Conservation (phyloP, 176 grass and related monocot species). For the Cenchrus fungigraminus region DNA sequence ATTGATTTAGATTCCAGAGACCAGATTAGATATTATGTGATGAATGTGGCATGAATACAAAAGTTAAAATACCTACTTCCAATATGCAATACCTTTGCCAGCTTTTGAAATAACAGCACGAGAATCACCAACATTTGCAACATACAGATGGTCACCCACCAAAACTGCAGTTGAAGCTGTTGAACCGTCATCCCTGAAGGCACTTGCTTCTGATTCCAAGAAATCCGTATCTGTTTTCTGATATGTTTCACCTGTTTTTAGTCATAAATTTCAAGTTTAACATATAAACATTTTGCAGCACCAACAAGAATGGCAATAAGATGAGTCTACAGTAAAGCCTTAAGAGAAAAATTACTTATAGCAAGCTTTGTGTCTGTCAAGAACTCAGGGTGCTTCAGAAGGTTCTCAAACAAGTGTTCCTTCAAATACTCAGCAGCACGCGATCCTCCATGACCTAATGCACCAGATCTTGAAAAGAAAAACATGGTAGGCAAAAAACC, state of each 20-base stretch:
- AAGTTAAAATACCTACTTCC: slow-evolving; percentile 18
- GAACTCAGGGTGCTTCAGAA: slow-evolving; percentile 89
- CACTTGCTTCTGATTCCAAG: slow-evolving; percentile 70
- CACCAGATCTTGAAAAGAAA: slow-evolving; percentile 44
- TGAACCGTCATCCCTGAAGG: slow-evolving; percentile 91
- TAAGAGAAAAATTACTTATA: slow-evolving; percentile 66
- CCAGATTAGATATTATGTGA: background rate
- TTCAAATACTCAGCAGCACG: slow-evolving; percentile 90
- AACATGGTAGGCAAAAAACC: slow-evolving; percentile 24
- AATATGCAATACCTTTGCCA: slow-evolving; percentile 75
- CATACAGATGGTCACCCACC: slow-evolving; percentile 81
- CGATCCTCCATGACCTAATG: slow-evolving; percentile 86
- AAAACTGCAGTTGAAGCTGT: slow-evolving; percentile 93
- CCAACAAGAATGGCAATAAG: slow-evolving; percentile 21
- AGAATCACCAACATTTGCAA: slow-evolving; percentile 98
- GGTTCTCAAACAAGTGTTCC: slow-evolving; percentile 89
- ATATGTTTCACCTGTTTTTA: slow-evolving; percentile 82
- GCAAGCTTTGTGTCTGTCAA: slow-evolving; percentile 89
- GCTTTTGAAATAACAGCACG: slow-evolving; percentile 89
- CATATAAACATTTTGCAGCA: slow-evolving; percentile 21
- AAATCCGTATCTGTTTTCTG: slow-evolving; percentile 87
- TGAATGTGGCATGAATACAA: background rate
- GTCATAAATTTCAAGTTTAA: slow-evolving; percentile 23
- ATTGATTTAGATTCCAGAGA: slow-evolving; percentile 22
- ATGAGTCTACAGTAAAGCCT: slow-evolving; percentile 23